Base-by-base conservation (phyloP, 202 grass and related monocot genomes). In the Eragrostis tef region DNA sequence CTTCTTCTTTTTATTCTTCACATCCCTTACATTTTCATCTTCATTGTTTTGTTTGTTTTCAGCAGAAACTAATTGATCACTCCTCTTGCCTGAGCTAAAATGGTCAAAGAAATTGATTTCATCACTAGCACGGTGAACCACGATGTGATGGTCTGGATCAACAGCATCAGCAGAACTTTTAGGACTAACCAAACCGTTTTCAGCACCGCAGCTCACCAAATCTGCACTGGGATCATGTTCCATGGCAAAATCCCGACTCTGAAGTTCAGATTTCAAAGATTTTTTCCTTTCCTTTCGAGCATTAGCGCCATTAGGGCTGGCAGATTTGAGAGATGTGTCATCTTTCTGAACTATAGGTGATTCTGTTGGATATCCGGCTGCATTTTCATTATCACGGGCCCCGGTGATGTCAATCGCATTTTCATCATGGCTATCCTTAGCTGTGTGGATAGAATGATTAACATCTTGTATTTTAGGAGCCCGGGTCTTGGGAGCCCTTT, bases 21-120 rank as follows among this genome's bases (percentile, higher is more conserved):
- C 50, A 74, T 82, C 74, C 71, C 34, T 39, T 39, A 41, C 10
- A 70, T 48, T 67, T 83, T 86, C 89, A 68, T 59, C 72, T 79
- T 57, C 77, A 66, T 48, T 67, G 66, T 42, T 65, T 25, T 74
- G 76, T 70, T 79, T 48, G 27, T 80, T 75, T 81, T 83, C 31
- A 17, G 64, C 74, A 83, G 70, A 70, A 78, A 81, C 42, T 85
- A 70, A 43, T 75, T 79, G 51, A 61, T 54, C 79, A 81, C 87
- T 64, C 42, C 80, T 57, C 47, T 15, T 39, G n/a, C 53, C 76
- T 15, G 50, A 75, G 59, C 50, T 45, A 88, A 90, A 89, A 86
- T 66, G 83, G 22, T 92, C 67, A 24, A 79, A 6, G 67, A 90
- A 94, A 70, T 84, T 87, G 65, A 87, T 86, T 29, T 75, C 81